Conservation (phyloP, 257 asterid species). For the Nicotiana tabacum region DNA sequence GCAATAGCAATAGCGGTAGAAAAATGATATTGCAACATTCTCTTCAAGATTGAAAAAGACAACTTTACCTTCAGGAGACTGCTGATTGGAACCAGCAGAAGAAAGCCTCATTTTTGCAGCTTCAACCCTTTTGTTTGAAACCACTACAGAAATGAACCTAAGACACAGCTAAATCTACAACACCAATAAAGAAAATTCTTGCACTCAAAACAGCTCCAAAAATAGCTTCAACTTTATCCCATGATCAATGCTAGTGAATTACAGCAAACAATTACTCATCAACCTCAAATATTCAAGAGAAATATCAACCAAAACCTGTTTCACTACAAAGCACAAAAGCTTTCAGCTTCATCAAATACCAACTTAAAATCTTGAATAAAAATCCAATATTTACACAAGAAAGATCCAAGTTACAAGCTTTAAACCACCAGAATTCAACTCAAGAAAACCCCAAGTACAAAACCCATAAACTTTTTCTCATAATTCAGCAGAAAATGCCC, state of each 20-base stretch:
- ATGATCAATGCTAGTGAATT: too few species aligned
- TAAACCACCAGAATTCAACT: conserved; percentile 19
- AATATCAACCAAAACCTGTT: conserved; percentile 38
- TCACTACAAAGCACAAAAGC: conserved; percentile 25
- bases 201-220: too few species aligned
- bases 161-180: conserved; percentile 2
- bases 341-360: conserved; percentile 35
- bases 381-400: too few species aligned
- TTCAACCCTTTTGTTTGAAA: conserved; percentile 15
- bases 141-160: conserved; percentile 19
- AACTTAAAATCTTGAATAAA: conserved; percentile 5
- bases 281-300: too few species aligned
- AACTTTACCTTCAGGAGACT: conserved; percentile 58
- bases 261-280: too few species aligned
- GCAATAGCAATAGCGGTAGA: neutral
- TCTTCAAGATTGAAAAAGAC: neutral
- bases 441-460: too few species aligned
- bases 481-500: neutral
- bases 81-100: conserved; percentile 42
- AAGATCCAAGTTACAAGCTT: too few species aligned
- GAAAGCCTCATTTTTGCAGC: conserved; percentile 55
- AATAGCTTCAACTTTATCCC: too few species aligned
- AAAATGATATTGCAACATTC: neutral
- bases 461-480: neutral
- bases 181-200: too few species aligned